Evolutionary conservation across 257 asterid species (phyloP), one percentile per base, ranked within the genome.

Genomic region (Orobanche coerulescens): DNA sequence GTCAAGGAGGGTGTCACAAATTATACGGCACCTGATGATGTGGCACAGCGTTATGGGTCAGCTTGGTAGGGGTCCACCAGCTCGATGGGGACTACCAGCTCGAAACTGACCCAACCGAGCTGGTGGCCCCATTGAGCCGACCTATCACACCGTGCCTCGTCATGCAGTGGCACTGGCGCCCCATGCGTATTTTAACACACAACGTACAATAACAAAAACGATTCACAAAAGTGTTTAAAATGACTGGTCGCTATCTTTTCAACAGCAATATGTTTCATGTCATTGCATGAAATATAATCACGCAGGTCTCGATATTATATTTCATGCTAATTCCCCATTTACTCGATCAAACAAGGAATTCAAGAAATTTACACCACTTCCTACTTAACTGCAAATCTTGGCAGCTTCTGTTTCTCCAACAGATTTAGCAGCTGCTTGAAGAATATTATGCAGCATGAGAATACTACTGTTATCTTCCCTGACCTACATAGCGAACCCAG

Each of bases 281-380:
- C 48, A 28, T 31, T 31, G 34, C 43, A 34, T 24, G 46, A 67
- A 64, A 59, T 66, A 63, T 19, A 66, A 34, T 28, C 64, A 51
- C 61, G 64, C 39, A 47, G 34, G 49, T 64, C 37, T 56, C 53
- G 24, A 39, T 64, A 70, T 67, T 64, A 39, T 36, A 70, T 72
- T 54, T 57, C 54, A 58, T 23, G 47, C 62, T 46, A 71, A 57
- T 30, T 50, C 22, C 5, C 47, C 49, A 31, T 60, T 57, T 43
- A 60, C 58, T 74, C 49, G 36, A 30, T 30, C 30, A 68, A 50
- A 66, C 60, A 60, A 77, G 64, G 66, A 65, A 40, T 39, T 13
- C 39, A 49, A 56, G 68, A 57, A 69, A 75, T 79, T 79, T 76
- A 76, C 79, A 69, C 39, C 71, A 50, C 64, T 53, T 42, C 70